Base-by-base conservation (phyloP, 2,329 filamentous ascomycete species). In the Boeremia exigua region DNA sequence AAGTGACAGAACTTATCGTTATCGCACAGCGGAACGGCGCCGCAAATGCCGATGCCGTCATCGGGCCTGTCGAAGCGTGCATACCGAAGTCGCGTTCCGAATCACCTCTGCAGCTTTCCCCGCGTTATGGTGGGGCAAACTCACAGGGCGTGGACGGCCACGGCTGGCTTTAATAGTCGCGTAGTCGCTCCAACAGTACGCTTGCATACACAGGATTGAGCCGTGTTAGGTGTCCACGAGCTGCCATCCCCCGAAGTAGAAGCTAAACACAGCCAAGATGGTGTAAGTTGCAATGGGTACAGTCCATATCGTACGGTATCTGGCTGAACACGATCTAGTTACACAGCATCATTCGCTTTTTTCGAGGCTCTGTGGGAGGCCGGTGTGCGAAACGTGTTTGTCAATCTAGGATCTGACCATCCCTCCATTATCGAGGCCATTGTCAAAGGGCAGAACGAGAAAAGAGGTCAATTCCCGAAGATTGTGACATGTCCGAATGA, bases 401-500 rank as follows among this genome's bases (percentile, higher is more conserved):
- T 88, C 55, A 89, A 89, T 68, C 78, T 89, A 28, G 87, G 87
- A n/a, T 87, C 84, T 25, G 87, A 89, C 64, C 87, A 93, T 68
- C 90, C 90, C 2, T 87, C 86, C 19, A 90, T 93, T 69, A 86
- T 93, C 32, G 90, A 93, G 75, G 90, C 90, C 10, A 91, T 93
- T 75, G 87, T 91, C 60, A 90, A 90, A 69, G 89, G 88, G 17
- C 86, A 90, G 67, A 85, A 84, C 53, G 88, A 90, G 67, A 85
- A 82, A 60, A 81, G 81, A 48, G 84, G 79, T 32, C 79, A 83
- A 15, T 92, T 92, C 56, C 89, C 89, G 2, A 83, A 81, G 50
- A 89, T 92, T 58, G 88, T 93, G 53, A 93, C 90, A 23, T 92
- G 89, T 69, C 90, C 90, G 0, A 91, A 91, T 62, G 90, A 93